Base-by-base conservation (phyloP, 441 rosid genomes). In the Populus hybrid region DNA sequence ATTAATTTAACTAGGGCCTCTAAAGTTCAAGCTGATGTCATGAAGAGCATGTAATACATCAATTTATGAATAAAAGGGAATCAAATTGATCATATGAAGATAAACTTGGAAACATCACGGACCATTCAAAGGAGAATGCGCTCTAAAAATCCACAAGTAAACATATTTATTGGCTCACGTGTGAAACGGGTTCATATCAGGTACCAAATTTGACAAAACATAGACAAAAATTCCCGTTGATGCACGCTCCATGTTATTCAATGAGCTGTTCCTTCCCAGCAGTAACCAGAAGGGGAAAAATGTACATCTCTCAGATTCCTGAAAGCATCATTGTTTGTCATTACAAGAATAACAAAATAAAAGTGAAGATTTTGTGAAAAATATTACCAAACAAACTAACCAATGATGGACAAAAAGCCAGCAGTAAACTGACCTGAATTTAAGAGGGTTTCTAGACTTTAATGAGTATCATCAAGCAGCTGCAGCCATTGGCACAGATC, bases 401-500 rank as follows among this genome's bases (percentile, higher is more conserved):
- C 34, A 12, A 14, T 10, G 30, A 53, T 38, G 42, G 5, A 0
- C 63, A 64, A 4, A 76, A 3, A 36, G 73, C 74, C 59, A 76
- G 57, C 50, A 50, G 32, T 26, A 7, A 71, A 70, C 83, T 69
- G 67, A 83, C 84, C 86, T 80, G 76, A 34, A 76, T 69, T 50
- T 40, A 42, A 9, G 79, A 30, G 32, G 38, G 57, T 74, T 42
- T 67, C 34, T 28, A 32, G 14, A 75, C 69, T 36, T 59, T 40
- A 74, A 76, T 72, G 42, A 70, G 23, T 35, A 68, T 50, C 28
- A 73, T 79, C 81, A 89, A 38, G 90, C 90, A 63, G 85, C 64
- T 34, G 91, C 89, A 81, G 91, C 91, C 88, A 83, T 68, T 67
- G 72, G 66, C 4, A 71, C 81, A 30, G 94, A 83, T 86, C 97